Base-by-base conservation (phyloP, 192 early-diverging fungal species). In the Coemansia sp. region DNA sequence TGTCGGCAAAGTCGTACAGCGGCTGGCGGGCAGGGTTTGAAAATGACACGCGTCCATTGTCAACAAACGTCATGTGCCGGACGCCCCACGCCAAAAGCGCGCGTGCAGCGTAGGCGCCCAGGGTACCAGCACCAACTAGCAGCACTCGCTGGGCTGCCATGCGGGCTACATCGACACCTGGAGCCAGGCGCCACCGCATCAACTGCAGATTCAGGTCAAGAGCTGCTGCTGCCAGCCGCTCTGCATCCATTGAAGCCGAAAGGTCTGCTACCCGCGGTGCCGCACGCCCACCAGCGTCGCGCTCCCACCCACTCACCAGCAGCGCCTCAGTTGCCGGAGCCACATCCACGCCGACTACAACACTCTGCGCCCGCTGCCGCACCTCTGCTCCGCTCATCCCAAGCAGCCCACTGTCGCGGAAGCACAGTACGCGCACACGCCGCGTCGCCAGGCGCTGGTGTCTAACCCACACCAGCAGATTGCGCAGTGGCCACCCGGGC, bases 11-110 rank as follows among this genome's bases (percentile, higher is more conserved):
- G 14, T 80, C 80, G 75, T 93, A 99, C 48, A 99, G 83, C 10
- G 97, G 93, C 66, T 99, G 97, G 9, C 97, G 86, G 11, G 95
- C 90, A 11, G 97, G 97, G 77, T 99, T 99, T 18, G 97, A 99
- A 65, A 93, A 94, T 5, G 94, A 95, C 0, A 99, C 93, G 20
- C 80, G 85, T 39, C 91, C 93, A 66, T 88, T 95, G 71, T 99
- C 97, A 5, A 97, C 89, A 82, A 99, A 94, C 9, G 95, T 95
- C 46, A 99, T 94, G 62, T 92, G 85, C 9, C 94, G 88, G 18
- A 97, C 83, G 46, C 95, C 97, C 97, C 97, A 99, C 35, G 90
- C 95, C 72, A 95, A 60, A 51, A 97, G 82, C 21, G 79, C 84
- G 13, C 95, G 86, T 1, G 91, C 94, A 0, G 95, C 92, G 77